Conservation (phyloP, 768 basidiomycete genomes). For the Amanita pallidorosea region DNA sequence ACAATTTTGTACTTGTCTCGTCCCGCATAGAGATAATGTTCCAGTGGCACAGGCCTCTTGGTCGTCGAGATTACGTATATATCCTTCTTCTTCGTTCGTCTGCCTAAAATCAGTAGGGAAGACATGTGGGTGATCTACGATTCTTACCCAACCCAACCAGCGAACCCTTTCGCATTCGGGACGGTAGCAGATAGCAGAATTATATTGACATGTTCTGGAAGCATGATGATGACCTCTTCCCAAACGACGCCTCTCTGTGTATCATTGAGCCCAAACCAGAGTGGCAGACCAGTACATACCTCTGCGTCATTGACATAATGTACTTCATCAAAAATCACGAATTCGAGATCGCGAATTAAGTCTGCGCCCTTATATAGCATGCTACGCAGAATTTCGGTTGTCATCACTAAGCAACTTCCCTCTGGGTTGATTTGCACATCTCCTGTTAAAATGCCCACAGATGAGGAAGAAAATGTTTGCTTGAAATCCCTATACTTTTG, state of each 20-base stretch:
- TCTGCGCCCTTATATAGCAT: conserved; percentile 99
- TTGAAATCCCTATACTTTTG: conserved; percentile 99
- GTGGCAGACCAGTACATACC: conserved; percentile 30
- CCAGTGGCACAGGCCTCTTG: conserved; percentile 92
- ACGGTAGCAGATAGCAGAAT: conserved; percentile 96
- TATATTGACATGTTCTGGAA: conserved; percentile 97
- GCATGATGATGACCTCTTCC: conserved; percentile 99
- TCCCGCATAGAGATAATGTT: conserved; percentile 95
- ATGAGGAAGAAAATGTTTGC: conserved; percentile 82
- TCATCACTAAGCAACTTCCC: conserved; percentile 94
- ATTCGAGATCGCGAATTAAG: conserved; percentile 96
- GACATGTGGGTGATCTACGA: not conserved
- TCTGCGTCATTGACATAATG: conserved; percentile 99
- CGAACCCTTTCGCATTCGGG: conserved; percentile 96
- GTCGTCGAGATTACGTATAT: conserved; percentile 98
- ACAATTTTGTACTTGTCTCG: conserved; percentile 90
- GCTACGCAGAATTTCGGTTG: conserved; percentile 93
- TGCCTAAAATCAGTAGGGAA: conserved; percentile 18
- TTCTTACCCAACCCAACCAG: conserved; percentile 96
- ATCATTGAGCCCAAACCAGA: conserved; percentile 4
- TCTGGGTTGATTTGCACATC: conserved; percentile 99
- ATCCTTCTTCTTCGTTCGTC: conserved; percentile 98
- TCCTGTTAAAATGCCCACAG: conserved; percentile 93
- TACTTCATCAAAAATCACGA: conserved; percentile 99
- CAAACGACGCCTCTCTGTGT: conserved; percentile 92